These are phyloP conservation scores for Rhizomucor pusillus DNA, from an alignment of 371 early-diverging fungal species.

Conservation along the genomic window DNA sequence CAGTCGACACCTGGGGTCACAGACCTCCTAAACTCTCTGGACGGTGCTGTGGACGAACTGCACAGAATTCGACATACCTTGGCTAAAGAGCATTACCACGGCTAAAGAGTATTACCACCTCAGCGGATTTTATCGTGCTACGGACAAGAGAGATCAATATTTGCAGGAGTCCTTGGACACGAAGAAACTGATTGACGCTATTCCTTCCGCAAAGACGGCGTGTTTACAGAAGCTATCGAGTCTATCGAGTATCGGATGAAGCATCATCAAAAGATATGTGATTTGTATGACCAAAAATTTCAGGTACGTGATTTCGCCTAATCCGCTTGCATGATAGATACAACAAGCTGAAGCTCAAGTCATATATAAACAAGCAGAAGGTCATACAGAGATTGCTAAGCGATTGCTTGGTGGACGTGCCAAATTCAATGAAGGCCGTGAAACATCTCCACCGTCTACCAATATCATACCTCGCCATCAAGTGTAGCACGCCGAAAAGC, in stretches of 20 bases:
- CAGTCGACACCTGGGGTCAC: slow-evolving; percentile 13
- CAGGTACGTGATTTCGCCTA: neutral
- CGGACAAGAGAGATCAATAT: neutral
- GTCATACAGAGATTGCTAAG: slow-evolving; percentile 2
- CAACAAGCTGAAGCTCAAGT: slow-evolving; percentile 6
- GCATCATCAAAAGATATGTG: neutral
- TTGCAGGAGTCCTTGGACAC: neutral
- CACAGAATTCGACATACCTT: slow-evolving; percentile 3
- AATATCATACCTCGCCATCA: neutral
- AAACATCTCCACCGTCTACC: neutral
- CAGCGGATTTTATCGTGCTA: slow-evolving; percentile 9
- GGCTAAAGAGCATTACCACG: no score
- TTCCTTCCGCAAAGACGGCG: slow-evolving; percentile 1
- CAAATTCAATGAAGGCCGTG: neutral
- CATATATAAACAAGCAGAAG: slow-evolving; percentile 8
- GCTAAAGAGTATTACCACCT: slow-evolving; percentile 8
- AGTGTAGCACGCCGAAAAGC: neutral
- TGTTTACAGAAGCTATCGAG: neutral
- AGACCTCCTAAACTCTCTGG: slow-evolving; percentile 5
- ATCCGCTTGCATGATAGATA: neutral
- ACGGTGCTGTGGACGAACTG: neutral
- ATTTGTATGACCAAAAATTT: neutral
- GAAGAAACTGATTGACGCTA: slow-evolving; percentile 6
- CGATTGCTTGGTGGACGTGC: slow-evolving; percentile 2
- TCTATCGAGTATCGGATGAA: slow-evolving; percentile 5